A percentile compares a stretch with the other conserved stretches of the same genome.
Evolutionary conservation across 345 rosid species (phyloP).

Genomic region (Acer negundo): DNA sequence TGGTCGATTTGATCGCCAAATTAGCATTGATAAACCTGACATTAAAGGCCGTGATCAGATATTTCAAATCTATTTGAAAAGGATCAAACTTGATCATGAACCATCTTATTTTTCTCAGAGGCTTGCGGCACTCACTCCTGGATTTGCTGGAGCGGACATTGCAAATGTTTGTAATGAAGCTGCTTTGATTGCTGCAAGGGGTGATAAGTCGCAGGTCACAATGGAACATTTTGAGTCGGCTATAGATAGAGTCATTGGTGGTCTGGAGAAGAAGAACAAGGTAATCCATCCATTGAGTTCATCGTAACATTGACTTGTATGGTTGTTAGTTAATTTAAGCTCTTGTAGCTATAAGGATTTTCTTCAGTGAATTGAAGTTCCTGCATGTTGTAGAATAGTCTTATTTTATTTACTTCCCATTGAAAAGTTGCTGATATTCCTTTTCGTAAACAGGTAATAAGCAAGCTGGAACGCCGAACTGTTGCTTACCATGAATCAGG

Average conservation of each 20-base stretch:
- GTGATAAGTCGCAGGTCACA: slow-evolving; percentile 48
- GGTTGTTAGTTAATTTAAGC: neutral
- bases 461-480: slow-evolving; percentile 85
- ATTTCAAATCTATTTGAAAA: slow-evolving; percentile 76
- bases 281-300: slow-evolving; percentile 32
- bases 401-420: neutral
- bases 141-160: slow-evolving; percentile 97
- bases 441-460: slow-evolving; percentile 61
- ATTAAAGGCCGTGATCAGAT: slow-evolving; percentile 92
- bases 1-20: slow-evolving; percentile 91
- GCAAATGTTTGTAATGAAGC: slow-evolving; percentile 98
- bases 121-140: slow-evolving; percentile 95
- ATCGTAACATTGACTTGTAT: neutral
- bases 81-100: slow-evolving; percentile 76
- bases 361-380: neutral
- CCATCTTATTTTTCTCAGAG: slow-evolving; percentile 83
- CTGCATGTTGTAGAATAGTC: neutral
- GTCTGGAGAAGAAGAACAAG: slow-evolving; percentile 96
- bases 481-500: slow-evolving; percentile 99
- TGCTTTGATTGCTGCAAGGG: slow-evolving; percentile 88
- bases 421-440: slow-evolving; percentile 1
- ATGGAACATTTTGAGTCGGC: slow-evolving; percentile 95
- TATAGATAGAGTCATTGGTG: slow-evolving; percentile 94
- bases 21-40: slow-evolving; percentile 87
- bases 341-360: neutral